Evolutionary conservation across 495 filamentous ascomycete species (phyloP).

Genomic region (Amphirosellinia nigrospora): DNA sequence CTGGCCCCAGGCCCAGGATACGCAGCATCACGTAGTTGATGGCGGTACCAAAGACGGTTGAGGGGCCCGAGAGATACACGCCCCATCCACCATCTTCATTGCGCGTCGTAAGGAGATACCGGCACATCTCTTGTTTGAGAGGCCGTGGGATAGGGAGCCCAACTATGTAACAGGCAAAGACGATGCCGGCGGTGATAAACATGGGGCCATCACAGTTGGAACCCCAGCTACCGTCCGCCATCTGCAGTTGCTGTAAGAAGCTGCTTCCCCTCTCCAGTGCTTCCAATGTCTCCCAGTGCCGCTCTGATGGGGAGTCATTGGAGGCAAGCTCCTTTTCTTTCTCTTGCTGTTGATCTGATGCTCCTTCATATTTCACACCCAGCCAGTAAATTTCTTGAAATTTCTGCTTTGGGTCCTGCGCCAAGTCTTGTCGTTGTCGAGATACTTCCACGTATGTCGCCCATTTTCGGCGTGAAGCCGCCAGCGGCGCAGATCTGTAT

Average conservation of each 20-base stretch:
- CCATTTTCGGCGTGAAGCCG: slow-evolving; percentile 72
- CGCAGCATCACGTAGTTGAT: slow-evolving; percentile 80
- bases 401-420: slow-evolving; percentile 69
- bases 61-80: slow-evolving; percentile 81
- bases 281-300: slow-evolving; percentile 33
- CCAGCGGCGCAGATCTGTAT: slow-evolving; percentile 75
- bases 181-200: slow-evolving; percentile 75
- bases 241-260: slow-evolving; percentile 78
- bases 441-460: slow-evolving; percentile 82
- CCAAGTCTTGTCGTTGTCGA: slow-evolving; percentile 68
- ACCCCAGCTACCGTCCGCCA: slow-evolving; percentile 79
- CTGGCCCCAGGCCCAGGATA: slow-evolving; percentile 70
- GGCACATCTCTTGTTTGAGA: slow-evolving; percentile 75
- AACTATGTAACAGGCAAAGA: slow-evolving; percentile 78
- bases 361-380: slow-evolving; percentile 52
- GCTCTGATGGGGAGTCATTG: not conserved
- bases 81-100: slow-evolving; percentile 85
- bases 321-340: not conserved
- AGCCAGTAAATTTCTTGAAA: slow-evolving; percentile 73
- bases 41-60: slow-evolving; percentile 77
- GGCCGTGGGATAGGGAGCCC: slow-evolving; percentile 72
- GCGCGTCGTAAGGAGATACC: slow-evolving; percentile 78
- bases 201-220: slow-evolving; percentile 79
- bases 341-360: not conserved
- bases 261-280: slow-evolving; percentile 72